Conservation (phyloP, 2,329 filamentous ascomycete genomes). For the Fusarium algeriense region DNA sequence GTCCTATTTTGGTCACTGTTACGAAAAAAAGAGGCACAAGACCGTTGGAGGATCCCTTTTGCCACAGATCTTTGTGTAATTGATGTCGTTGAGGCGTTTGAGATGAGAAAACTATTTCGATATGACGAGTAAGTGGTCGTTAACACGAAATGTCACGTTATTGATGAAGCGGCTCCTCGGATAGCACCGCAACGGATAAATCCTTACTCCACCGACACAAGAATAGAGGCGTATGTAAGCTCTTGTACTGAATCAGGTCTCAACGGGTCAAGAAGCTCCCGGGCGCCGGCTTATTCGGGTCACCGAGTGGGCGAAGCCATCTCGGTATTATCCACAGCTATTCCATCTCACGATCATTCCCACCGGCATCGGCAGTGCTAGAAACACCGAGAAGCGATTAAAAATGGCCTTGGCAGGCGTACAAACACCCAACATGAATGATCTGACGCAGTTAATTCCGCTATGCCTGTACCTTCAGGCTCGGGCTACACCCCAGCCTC, state of each 20-base stretch:
- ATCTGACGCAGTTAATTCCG: background rate
- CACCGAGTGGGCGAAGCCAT: background rate
- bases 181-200: background rate
- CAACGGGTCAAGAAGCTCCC: background rate
- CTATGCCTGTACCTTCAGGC: background rate
- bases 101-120: background rate
- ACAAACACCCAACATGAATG: background rate
- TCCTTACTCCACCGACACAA: background rate
- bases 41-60: slow-evolving; percentile 1
- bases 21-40: background rate
- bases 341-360: background rate
- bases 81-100: slow-evolving; percentile 17
- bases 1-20: background rate
- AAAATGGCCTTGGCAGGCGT: background rate
- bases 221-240: background rate
- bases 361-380: background rate
- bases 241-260: background rate
- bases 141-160: background rate
- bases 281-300: background rate
- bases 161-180: background rate
- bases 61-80: background rate
- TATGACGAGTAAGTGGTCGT: background rate
- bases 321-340: background rate
- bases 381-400: background rate
- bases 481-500: background rate